A percentile compares a stretch with the other conserved stretches of the same genome.
phyloP scores from a whole-genome alignment of 495 filamentous ascomycete genomes.

The Lasiosphaeria miniovina region DNA sequence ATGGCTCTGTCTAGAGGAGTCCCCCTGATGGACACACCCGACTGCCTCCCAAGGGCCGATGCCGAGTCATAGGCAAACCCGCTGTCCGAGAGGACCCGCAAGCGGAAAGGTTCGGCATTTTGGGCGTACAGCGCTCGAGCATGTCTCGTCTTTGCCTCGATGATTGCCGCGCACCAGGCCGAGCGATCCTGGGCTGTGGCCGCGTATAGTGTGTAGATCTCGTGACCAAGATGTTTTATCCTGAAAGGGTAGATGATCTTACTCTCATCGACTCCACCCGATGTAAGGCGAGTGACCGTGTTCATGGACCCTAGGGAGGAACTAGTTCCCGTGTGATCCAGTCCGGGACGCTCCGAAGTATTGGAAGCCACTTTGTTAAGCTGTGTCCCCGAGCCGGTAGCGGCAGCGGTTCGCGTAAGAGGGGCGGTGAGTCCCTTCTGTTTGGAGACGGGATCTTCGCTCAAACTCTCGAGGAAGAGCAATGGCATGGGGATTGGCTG shows the following conservation, averaged over 20 bases:
- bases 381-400: slow-evolving; percentile 48
- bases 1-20: slow-evolving; percentile 93
- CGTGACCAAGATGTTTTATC: slow-evolving; percentile 93
- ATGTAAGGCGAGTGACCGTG: slow-evolving; percentile 49
- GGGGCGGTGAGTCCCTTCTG: slow-evolving; percentile 77
- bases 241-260: slow-evolving; percentile 90
- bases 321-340: slow-evolving; percentile 64
- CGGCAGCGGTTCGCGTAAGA: slow-evolving; percentile 47
- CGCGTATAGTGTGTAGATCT: slow-evolving; percentile 85
- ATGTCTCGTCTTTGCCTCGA: slow-evolving; percentile 90
- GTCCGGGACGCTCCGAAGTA: slow-evolving; percentile 50
- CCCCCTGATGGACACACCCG: slow-evolving; percentile 63
- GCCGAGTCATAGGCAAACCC: slow-evolving; percentile 83
- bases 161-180: slow-evolving; percentile 92
- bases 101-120: slow-evolving; percentile 92
- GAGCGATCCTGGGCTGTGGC: slow-evolving; percentile 65
- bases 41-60: slow-evolving; percentile 41
- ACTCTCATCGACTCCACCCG: slow-evolving; percentile 54
- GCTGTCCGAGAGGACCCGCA: slow-evolving; percentile 87
- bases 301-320: slow-evolving; percentile 40
- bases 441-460: slow-evolving; percentile 87
- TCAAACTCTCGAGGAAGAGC: slow-evolving; percentile 82
- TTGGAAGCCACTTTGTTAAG: slow-evolving; percentile 50
- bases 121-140: slow-evolving; percentile 84
- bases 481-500: slow-evolving; percentile 96